Evolutionary conservation across 192 early-diverging fungal genomes (phyloP).

Genomic region (Entrophospora sp.): DNA sequence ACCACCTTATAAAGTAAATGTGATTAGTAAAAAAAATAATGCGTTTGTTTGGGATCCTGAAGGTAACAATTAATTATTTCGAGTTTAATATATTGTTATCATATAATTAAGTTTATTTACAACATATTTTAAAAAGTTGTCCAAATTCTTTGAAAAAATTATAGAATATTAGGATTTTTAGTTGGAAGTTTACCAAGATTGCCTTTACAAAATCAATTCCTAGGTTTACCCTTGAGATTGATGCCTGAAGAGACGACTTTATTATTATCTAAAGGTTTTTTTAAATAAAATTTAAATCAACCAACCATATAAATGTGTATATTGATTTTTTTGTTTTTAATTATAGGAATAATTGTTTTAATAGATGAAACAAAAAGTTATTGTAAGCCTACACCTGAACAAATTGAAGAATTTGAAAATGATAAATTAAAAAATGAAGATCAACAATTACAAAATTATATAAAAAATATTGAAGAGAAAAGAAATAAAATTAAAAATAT

Average conservation of each 20-base stretch:
- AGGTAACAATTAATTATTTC: not conserved
- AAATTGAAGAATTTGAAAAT: slow-evolving; percentile 10
- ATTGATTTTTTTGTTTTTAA: not conserved
- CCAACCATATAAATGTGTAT: no score
- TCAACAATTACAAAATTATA: slow-evolving; percentile 2
- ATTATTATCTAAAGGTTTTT: slow-evolving; percentile 34
- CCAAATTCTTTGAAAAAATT: slow-evolving; percentile 35
- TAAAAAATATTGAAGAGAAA: not conserved
- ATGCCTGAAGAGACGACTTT: slow-evolving; percentile 64
- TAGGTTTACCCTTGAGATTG: slow-evolving; percentile 63
- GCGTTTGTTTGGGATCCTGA: slow-evolving; percentile 12
- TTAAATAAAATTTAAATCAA: not conserved
- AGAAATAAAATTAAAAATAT: not conserved
- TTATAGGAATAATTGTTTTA: slow-evolving; percentile 17
- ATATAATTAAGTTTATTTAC: not conserved
- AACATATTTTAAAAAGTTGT: not conserved
- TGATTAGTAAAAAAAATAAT: not conserved
- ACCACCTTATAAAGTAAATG: slow-evolving; percentile 4
- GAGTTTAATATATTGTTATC: no score
- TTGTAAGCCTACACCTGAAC: not conserved
- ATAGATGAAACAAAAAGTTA: slow-evolving; percentile 13
- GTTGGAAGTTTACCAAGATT: slow-evolving; percentile 57
- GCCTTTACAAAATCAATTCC: slow-evolving; percentile 71
- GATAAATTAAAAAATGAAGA: not conserved
- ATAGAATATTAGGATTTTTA: slow-evolving; percentile 58